Evolutionary conservation across 2,329 filamentous ascomycete genomes (phyloP).

Genomic region (Didymella pomorum): DNA sequence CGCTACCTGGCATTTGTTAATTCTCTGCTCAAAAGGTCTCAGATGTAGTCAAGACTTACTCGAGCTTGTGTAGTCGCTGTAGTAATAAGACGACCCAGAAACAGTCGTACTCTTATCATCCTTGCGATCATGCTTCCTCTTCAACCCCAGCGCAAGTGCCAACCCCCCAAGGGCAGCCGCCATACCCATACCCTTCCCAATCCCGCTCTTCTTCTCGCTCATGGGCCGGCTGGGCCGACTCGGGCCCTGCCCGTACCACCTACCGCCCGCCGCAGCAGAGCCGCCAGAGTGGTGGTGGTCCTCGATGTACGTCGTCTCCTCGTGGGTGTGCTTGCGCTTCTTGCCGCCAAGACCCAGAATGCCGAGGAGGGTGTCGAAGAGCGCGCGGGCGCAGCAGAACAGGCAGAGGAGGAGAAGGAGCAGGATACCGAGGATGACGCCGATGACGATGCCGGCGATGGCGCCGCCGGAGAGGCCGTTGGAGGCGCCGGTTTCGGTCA

Average conservation of each 20-base stretch:
- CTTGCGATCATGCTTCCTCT: constrained; percentile 51
- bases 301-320: constrained; percentile 71
- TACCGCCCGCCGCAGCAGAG: constrained; percentile 63
- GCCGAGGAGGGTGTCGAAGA: constrained; percentile 67
- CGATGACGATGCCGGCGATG: constrained; percentile 83
- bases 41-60: no score
- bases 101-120: constrained; percentile 56
- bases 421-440: constrained; percentile 70
- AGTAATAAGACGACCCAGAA: constrained; percentile 51
- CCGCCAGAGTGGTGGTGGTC: constrained; percentile 67
- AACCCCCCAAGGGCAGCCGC: constrained; percentile 55
- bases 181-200: constrained; percentile 49
- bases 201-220: constrained; percentile 46
- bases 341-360: constrained; percentile 68
- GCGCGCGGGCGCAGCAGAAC: constrained; percentile 67
- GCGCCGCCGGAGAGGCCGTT: constrained; percentile 70
- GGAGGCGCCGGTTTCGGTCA: constrained; percentile 39
- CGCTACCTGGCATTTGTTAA: constrained; percentile 50
- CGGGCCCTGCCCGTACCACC: constrained; percentile 57
- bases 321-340: constrained; percentile 55
- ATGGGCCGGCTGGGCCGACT: constrained; percentile 44
- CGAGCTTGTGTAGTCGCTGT: constrained; percentile 58
- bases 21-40: background rate
- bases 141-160: constrained; percentile 56
- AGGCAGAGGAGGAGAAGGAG: constrained; percentile 76